A percentile compares a stretch with the other conserved stretches of the same genome.
phyloP scores from a whole-genome alignment of 2,329 filamentous ascomycete genomes.

The Pseudogymnoascus sp. region DNA sequence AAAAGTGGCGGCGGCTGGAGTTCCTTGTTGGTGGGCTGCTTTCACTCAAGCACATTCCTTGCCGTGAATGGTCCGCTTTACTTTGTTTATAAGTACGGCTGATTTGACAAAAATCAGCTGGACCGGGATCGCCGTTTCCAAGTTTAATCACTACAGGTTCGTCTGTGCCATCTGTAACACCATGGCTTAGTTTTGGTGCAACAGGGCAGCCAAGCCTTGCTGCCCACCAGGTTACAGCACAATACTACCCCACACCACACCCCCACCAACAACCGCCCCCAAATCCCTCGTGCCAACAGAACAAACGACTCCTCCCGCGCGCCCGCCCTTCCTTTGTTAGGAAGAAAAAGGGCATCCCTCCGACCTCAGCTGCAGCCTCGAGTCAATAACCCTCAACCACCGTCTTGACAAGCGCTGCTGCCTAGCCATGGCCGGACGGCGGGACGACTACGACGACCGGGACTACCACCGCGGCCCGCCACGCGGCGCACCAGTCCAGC shows the following conservation, averaged over 20 bases:
- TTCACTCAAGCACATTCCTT: constrained; percentile 3
- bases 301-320: background rate
- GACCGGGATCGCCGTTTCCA: background rate
- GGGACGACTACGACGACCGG: constrained; percentile 8
- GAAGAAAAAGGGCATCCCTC: background rate
- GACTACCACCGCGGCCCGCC: constrained; percentile 3
- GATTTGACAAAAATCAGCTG: background rate
- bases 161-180: background rate
- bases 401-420: background rate
- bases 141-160: background rate
- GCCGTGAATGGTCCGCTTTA: constrained; percentile 7
- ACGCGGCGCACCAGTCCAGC: background rate
- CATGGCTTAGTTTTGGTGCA: background rate
- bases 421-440: background rate
- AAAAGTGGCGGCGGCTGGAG: constrained; percentile 6
- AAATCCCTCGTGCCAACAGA: background rate
- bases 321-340: background rate
- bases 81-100: background rate
- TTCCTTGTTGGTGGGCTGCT: constrained; percentile 6
- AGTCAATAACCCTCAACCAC: background rate
- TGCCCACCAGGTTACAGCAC: constrained; percentile 7
- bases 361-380: background rate
- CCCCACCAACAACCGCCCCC: background rate
- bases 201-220: constrained; percentile 8
- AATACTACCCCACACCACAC: constrained; percentile 4